These are phyloP conservation scores for Stellera chamaejasme DNA, from an alignment of 345 rosid species.

Conservation along the genomic window DNA sequence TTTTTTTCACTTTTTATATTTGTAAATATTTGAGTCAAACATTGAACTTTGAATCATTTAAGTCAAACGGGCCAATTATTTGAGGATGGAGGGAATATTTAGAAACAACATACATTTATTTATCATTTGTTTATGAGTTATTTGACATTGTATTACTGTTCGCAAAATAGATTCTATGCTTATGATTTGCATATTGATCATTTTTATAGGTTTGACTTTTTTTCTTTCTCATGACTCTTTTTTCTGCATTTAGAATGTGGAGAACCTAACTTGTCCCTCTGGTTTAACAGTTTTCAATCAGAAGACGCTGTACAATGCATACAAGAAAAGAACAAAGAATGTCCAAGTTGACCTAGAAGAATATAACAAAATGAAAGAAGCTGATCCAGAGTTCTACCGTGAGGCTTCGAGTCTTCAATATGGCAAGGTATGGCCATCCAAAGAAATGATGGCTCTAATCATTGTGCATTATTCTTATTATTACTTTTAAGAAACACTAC, in stretches of 20 bases:
- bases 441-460: background rate
- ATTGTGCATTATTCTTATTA: no score
- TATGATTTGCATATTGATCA: background rate
- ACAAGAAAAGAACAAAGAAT: constrained; percentile 81
- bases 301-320: constrained; percentile 76
- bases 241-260: background rate
- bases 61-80: no score
- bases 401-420: constrained; percentile 90
- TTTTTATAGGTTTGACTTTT: no score
- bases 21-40: no score
- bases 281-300: constrained; percentile 66
- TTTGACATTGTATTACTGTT: no score
- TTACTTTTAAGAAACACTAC: no score
- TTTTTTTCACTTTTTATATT: no score
- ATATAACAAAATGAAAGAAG: constrained; percentile 91
- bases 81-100: no score
- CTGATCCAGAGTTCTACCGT: constrained; percentile 96
- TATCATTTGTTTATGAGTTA: no score
- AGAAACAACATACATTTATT: no score
- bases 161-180: background rate
- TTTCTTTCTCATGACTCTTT: no score
- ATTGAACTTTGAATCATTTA: no score
- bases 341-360: constrained; percentile 68
- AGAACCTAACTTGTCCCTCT: constrained; percentile 14
- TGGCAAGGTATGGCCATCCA: constrained; percentile 53